Evolutionary conservation across 768 basidiomycete genomes (phyloP), one percentile per base, ranked within the genome.

Genomic region (Lentinula guzmanii): DNA sequence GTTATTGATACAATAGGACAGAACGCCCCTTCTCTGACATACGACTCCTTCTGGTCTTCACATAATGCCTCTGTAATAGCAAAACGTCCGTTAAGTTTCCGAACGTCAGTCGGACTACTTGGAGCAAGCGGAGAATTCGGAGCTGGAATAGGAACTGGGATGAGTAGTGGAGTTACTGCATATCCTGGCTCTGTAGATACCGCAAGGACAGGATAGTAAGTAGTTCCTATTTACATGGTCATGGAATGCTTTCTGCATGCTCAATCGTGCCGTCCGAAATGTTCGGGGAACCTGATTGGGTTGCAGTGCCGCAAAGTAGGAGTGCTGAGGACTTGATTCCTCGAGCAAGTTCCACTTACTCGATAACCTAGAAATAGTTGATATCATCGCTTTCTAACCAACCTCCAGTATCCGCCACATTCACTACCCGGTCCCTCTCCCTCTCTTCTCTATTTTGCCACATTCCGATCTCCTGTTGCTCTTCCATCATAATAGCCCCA

Each of bases 21-120:
- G 4, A 52, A 65, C 9, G 7, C 11, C 21, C 64, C 63, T n/a
- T 69, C 75, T 7, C 71, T 84, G 48, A 84, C 85, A 2, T 86
- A 86, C 64, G 85, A 86, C 66, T 82, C 82, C 0, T 86, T 86
- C 66, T 86, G 84, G 85, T 84, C 84, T 1, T 76, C 82, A 6
- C 82, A 84, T 62, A 71, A 80, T 52, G 43, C 58, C 16, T 37
- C 56, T 45, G 16, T 16, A 15, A 37, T 48, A 18, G 69, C 73
- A 46, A 60, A 43, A 18, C 21, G 42, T 11, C 56, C 56, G 9
- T 2, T 58, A 3, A 31, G 39, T 16, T 42, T 45, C 24, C 37
- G 42, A 28, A 6, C 42, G 11, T 45, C 56, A 9, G 52, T 34
- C 9, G 33, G 31, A 34, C 34, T n/a, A 2, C 13, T 52, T 35